Base-by-base conservation (phyloP, 2,329 filamentous ascomycete species). In the Alternaria ethzedia region DNA sequence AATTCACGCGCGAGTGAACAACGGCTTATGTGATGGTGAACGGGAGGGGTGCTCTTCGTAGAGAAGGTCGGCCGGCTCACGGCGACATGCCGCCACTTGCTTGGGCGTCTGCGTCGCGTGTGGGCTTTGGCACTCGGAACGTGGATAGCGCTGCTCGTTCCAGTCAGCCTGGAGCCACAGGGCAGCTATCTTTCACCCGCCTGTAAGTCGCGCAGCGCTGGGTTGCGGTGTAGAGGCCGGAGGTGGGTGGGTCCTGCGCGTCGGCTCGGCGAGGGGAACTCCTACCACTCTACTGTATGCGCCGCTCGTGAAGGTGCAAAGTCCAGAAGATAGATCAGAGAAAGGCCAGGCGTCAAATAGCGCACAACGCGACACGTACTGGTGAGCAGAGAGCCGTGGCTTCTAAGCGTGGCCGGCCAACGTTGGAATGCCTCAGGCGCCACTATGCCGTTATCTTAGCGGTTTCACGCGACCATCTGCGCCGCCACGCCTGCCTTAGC, bases 11-110 rank as follows among this genome's bases (percentile, higher is more conserved):
- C 15, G 43, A 41, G 36, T 44, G 56, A 45, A 11, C 20, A 32
- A 50, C 32, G 21, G 54, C 58, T 49, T 20, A 28, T 30, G 58
- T 54, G 57, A 57, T 51, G 54, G 36, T 49, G 57, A 54, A 50
- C 28, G 52, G 44, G 61, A 63, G 59, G 61, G 57, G 54, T 58
- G 56, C 55, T 59, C 59, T 54, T 59, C 47, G 51, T 52, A 54
- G 44, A 52, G 55, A 62, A 56, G 51, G 55, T 68, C 65, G 67
- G 66, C 58, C 57, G 63, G 61, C 68, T 70, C 69, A 77, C 71
- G 64, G 67, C 67, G 64, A 71, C 72, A 74, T 74, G 60, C 67
- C 74, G 74, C 73, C 71, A 75, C 73, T 46, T 57, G 47, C 52
- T 61, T 49, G 28, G 50, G 52, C 47, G 51, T 36, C n/a, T 52